phyloP scores from a whole-genome alignment of 78 protist genomes.

The Kipferlia bialata region DNA sequence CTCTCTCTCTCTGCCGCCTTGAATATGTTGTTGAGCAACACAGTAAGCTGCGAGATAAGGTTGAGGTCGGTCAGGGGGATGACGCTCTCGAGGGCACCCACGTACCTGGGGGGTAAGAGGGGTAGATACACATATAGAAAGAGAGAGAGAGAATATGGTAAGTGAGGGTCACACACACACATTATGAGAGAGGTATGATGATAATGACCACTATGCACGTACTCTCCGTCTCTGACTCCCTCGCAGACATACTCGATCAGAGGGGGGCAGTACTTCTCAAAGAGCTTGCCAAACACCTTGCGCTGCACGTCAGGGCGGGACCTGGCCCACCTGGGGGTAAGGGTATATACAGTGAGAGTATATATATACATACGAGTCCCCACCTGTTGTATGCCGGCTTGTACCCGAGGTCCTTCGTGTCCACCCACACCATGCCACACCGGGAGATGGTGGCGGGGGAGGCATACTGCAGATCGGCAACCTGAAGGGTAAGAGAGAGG shows the following conservation, averaged over 20 bases:
- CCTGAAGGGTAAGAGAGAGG: too few species aligned
- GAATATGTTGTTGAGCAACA: background rate
- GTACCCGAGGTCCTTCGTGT: constrained; percentile 62
- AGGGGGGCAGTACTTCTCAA: constrained; percentile 39
- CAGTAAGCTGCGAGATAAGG: constrained; percentile 27
- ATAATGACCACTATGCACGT: too few species aligned
- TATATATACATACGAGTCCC: too few species aligned
- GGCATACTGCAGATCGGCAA: constrained; percentile 65
- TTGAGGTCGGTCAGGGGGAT: constrained; percentile 34
- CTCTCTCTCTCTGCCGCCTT: too few species aligned
- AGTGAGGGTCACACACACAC: too few species aligned
- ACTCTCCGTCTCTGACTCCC: constrained; percentile 43
- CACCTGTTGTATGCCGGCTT: constrained; percentile 43
- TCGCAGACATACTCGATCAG: constrained; percentile 30
- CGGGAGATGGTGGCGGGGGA: constrained; percentile 82
- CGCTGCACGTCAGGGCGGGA: background rate
- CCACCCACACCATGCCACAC: constrained; percentile 82
- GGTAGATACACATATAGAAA: too few species aligned
- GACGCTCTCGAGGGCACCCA: too few species aligned
- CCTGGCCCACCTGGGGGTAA: too few species aligned
- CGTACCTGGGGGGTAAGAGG: constrained; percentile 8
- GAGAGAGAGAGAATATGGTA: too few species aligned
- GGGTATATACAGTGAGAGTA: too few species aligned
- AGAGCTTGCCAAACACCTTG: background rate
- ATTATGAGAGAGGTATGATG: background rate